These are phyloP conservation scores for Vanrija sp. DNA, from an alignment of 1,284 basidiomycete genomes.

Conservation along the genomic window DNA sequence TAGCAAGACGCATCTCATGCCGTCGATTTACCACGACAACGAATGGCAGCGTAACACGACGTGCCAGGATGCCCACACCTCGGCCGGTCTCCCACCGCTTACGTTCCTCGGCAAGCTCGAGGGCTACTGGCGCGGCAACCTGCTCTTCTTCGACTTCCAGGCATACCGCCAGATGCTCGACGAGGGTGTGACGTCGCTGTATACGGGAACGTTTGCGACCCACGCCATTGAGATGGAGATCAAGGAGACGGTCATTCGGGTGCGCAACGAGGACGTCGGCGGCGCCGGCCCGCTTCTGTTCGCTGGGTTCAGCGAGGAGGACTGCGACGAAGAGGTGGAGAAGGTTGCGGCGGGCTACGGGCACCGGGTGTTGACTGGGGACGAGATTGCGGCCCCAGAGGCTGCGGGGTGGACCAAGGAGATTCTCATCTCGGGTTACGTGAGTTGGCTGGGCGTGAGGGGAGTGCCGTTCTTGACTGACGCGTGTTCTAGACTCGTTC, in stretches of 20 bases:
- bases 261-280: conserved; percentile 41
- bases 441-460: conserved; percentile 11
- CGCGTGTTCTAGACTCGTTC: conserved; percentile 22
- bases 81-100: conserved; percentile 48
- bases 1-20: conserved; percentile 29
- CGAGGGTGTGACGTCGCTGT: conserved; percentile 49
- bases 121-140: conserved; percentile 54
- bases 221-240: conserved; percentile 43
- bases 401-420: conserved; percentile 48
- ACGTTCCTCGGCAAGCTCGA: conserved; percentile 48
- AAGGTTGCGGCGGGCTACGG: conserved; percentile 37
- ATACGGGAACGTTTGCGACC: conserved; percentile 45
- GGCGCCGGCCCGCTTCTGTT: conserved; percentile 36
- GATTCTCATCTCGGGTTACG: conserved; percentile 43
- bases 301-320: conserved; percentile 40
- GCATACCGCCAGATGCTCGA: conserved; percentile 53
- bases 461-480: neutral
- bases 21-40: conserved; percentile 43
- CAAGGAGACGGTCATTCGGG: conserved; percentile 43
- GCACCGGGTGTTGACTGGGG: conserved; percentile 27
- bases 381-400: conserved; percentile 30
- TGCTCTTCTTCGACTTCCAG: conserved; percentile 55
- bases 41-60: conserved; percentile 49
- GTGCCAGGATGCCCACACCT: conserved; percentile 49
- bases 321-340: conserved; percentile 30